phyloP scores from a whole-genome alignment of 1,139 yeast species.

The Hyphopichia wangnamkhiaoensis region DNA sequence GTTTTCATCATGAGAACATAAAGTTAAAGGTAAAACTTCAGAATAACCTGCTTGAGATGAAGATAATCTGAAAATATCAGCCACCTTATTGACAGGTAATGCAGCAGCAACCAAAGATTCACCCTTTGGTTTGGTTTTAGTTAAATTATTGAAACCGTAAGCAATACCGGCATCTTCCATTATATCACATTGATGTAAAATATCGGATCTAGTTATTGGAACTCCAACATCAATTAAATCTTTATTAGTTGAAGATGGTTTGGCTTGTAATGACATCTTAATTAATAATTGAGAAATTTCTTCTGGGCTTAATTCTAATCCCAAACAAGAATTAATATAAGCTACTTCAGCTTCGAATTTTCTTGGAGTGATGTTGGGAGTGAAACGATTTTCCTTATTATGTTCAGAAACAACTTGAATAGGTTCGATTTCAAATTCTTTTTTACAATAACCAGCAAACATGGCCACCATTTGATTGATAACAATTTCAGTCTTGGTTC shows the following conservation, averaged over 20 bases:
- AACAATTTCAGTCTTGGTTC: constrained; percentile 88
- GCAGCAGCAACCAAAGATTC: constrained; percentile 85
- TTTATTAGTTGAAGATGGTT: constrained; percentile 47
- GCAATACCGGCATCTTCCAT: constrained; percentile 99
- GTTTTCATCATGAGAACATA: constrained; percentile 96
- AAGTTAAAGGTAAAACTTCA: constrained; percentile 92
- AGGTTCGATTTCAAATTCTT: constrained; percentile 84
- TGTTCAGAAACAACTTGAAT: constrained; percentile 82
- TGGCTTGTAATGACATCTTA: constrained; percentile 80
- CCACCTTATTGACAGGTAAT: constrained; percentile 84
- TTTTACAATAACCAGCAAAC: constrained; percentile 85
- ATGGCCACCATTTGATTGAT: constrained; percentile 90
- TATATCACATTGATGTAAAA: constrained; percentile 95
- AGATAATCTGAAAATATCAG: constrained; percentile 88
- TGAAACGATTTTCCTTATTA: constrained; percentile 72
- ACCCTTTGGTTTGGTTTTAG: constrained; percentile 77
- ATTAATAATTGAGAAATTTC: constrained; percentile 68
- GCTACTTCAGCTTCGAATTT: constrained; percentile 71
- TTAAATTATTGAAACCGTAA: constrained; percentile 89
- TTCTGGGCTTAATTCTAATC: constrained; percentile 67
- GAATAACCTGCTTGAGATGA: constrained; percentile 95
- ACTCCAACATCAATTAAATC: constrained; percentile 67
- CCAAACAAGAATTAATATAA: constrained; percentile 91
- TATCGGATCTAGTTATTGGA: constrained; percentile 94
- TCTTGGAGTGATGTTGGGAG: constrained; percentile 75